A percentile compares a stretch with the other conserved stretches of the same genome.
Evolutionary conservation across 1,284 basidiomycete genomes (phyloP).

Genomic region (Ganoderma lucidum): DNA sequence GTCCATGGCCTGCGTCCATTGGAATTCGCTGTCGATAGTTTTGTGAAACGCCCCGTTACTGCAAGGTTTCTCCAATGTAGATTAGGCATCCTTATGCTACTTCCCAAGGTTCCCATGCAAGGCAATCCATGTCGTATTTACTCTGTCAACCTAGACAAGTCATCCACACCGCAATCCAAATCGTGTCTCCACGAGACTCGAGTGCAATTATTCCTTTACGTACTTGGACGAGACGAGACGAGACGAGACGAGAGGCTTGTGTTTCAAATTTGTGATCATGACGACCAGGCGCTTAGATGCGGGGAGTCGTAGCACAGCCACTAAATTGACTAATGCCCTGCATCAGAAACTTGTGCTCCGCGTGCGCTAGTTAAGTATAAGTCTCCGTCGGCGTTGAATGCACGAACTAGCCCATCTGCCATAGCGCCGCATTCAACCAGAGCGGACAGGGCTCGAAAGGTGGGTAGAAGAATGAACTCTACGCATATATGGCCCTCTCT

Average conservation of each 20-base stretch:
- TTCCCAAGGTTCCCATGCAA: not conserved
- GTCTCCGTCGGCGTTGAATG: not conserved
- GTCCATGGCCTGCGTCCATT: not conserved
- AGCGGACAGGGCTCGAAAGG: not conserved
- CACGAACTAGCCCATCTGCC: not conserved
- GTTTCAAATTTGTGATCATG: slow-evolving; percentile 3
- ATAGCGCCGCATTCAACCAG: not conserved
- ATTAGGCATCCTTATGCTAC: slow-evolving; percentile 8
- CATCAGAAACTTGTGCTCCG: not conserved
- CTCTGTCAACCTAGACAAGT: not conserved
- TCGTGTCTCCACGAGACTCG: not conserved
- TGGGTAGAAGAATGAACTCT: not conserved
- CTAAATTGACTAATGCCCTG: not conserved
- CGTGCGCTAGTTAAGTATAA: too few relatives aligned
- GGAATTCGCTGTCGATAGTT: slow-evolving; percentile 15
- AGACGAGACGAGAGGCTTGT: not conserved
- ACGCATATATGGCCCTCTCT: not conserved
- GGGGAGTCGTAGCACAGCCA: not conserved
- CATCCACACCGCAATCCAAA: not conserved
- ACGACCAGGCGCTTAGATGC: not conserved
- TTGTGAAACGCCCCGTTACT: slow-evolving; percentile 1
- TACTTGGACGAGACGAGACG: not conserved
- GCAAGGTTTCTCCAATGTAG: slow-evolving; percentile 11
- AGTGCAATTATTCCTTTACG: not conserved
- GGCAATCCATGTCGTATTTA: not conserved